These are phyloP conservation scores for Thelonectria olida DNA, from an alignment of 2,329 filamentous ascomycete genomes.

Conservation along the genomic window DNA sequence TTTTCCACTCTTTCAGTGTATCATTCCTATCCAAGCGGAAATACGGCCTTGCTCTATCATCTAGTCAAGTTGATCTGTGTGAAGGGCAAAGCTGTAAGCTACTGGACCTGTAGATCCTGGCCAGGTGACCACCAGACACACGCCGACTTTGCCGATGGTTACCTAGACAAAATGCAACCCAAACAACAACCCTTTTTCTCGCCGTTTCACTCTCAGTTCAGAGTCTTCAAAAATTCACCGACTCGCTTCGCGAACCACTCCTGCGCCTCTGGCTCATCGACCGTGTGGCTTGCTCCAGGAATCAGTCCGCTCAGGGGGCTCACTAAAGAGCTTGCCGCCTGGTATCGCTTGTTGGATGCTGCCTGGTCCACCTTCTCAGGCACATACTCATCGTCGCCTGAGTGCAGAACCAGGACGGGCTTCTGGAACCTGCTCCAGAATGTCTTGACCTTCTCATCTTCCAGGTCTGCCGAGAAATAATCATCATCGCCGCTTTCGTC, in stretches of 20 bases:
- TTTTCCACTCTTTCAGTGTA: neutral
- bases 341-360: slow-evolving; percentile 67
- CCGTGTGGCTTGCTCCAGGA: slow-evolving; percentile 61
- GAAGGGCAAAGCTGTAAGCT: too few relatives aligned
- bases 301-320: slow-evolving; percentile 63
- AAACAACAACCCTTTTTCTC: neutral
- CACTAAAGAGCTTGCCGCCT: slow-evolving; percentile 52
- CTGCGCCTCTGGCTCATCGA: slow-evolving; percentile 55
- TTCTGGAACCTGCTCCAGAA: slow-evolving; percentile 74
- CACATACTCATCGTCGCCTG: slow-evolving; percentile 73
- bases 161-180: neutral
- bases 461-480: slow-evolving; percentile 85
- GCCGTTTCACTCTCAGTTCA: slow-evolving; percentile 19
- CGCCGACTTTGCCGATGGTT: neutral
- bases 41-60: too few relatives aligned
- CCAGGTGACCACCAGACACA: neutral
- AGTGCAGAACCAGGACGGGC: slow-evolving; percentile 71
- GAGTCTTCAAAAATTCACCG: slow-evolving; percentile 53
- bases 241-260: slow-evolving; percentile 61
- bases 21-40: neutral
- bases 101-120: neutral
- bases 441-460: slow-evolving; percentile 59
- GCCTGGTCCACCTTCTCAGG: slow-evolving; percentile 66
- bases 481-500: slow-evolving; percentile 76
- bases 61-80: too few relatives aligned